These are phyloP conservation scores for Scleroderma bovista DNA, from an alignment of 768 basidiomycete species.

Conservation along the genomic window DNA sequence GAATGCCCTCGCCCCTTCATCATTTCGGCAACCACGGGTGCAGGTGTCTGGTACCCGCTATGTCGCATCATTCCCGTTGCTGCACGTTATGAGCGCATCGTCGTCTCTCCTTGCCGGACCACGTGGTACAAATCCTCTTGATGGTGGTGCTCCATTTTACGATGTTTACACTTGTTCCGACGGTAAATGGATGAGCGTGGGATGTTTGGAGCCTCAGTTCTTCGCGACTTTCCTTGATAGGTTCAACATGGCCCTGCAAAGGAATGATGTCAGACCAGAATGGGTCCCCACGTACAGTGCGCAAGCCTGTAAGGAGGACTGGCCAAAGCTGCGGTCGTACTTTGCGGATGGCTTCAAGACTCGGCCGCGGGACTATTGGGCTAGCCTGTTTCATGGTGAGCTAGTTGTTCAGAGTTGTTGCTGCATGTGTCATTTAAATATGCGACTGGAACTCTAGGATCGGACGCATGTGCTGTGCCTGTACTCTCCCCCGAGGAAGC, in stretches of 20 bases:
- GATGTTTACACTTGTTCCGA: constrained; percentile 67
- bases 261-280: constrained; percentile 33
- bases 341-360: constrained; percentile 58
- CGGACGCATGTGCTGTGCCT: constrained; percentile 68
- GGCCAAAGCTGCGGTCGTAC: constrained; percentile 54
- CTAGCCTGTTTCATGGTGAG: constrained; percentile 58
- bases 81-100: constrained; percentile 33
- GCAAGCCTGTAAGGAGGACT: constrained; percentile 44
- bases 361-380: constrained; percentile 65
- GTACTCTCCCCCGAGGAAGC: constrained; percentile 65
- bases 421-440: not conserved
- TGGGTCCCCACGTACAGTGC: constrained; percentile 50
- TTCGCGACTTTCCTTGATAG: constrained; percentile 53
- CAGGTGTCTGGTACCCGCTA: constrained; percentile 80
- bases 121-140: constrained; percentile 58
- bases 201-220: constrained; percentile 70
- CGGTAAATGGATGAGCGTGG: constrained; percentile 71
- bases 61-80: constrained; percentile 64
- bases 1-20: not conserved
- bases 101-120: constrained; percentile 35
- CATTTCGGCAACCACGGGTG: not conserved
- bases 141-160: constrained; percentile 79
- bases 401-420: not conserved
- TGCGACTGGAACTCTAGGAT: constrained; percentile 36
- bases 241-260: constrained; percentile 48